Evolutionary conservation across 1,284 basidiomycete genomes (phyloP).

Genomic region (Crucibulum cyathiforme): DNA sequence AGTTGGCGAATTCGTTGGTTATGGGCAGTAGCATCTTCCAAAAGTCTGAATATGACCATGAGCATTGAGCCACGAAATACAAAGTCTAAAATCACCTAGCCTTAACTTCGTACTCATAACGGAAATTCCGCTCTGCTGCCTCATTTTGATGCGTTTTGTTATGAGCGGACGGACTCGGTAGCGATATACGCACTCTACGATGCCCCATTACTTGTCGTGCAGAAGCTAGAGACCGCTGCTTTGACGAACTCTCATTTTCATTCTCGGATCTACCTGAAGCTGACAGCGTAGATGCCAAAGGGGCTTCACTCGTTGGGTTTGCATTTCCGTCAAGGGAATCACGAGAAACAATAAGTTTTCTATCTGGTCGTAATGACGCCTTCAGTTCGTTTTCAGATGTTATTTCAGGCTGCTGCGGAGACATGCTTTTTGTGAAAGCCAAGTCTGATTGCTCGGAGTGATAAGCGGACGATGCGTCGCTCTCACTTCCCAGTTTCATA

Average conservation of each 20-base stretch:
- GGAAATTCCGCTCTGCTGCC: slow-evolving; percentile 54
- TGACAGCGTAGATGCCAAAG: no score
- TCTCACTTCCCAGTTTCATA: neutral
- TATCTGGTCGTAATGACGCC: no score
- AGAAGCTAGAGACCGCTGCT: neutral
- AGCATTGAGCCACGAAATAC: slow-evolving; percentile 1
- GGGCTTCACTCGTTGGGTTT: no score
- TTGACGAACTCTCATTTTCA: neutral
- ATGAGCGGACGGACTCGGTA: slow-evolving; percentile 27
- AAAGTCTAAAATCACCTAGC: slow-evolving; percentile 51
- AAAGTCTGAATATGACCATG: slow-evolving; percentile 45
- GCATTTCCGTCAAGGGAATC: no score
- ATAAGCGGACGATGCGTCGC: neutral
- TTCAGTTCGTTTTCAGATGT: no score
- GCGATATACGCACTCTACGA: slow-evolving; percentile 20
- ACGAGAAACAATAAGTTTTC: no score
- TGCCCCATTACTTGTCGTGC: neutral
- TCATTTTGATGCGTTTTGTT: slow-evolving; percentile 42
- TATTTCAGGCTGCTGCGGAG: no score
- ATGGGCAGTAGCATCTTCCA: slow-evolving; percentile 61
- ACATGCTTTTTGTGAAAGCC: no score
- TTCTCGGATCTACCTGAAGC: no score
- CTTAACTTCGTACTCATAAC: slow-evolving; percentile 65
- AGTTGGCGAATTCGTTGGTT: slow-evolving; percentile 71
- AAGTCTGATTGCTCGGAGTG: neutral